Conservation (phyloP, 2,329 filamentous ascomycete genomes). For the Ophiostoma himal-ulmi region DNA sequence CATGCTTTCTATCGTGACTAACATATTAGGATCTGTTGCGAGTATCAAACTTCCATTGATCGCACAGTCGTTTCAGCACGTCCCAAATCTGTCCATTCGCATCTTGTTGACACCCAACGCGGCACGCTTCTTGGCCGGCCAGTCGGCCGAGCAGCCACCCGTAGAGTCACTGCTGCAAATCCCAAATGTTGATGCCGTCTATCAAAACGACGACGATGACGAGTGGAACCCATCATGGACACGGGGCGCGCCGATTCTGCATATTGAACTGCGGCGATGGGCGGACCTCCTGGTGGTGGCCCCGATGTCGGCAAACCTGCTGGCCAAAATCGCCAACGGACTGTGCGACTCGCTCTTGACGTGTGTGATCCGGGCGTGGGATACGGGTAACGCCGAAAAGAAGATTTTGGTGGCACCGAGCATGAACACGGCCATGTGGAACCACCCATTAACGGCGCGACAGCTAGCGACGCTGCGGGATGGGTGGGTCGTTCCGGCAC, state of each 20-base stretch:
- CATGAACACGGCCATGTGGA: slow-evolving; percentile 92
- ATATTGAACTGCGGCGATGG: slow-evolving; percentile 80
- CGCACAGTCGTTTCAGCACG: slow-evolving; percentile 46
- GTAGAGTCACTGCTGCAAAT: slow-evolving; percentile 53
- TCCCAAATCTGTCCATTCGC: slow-evolving; percentile 65
- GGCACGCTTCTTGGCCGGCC: slow-evolving; percentile 67
- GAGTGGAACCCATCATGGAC: slow-evolving; percentile 71
- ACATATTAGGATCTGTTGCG: slow-evolving; percentile 57
- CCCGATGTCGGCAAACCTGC: slow-evolving; percentile 74
- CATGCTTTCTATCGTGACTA: no score
- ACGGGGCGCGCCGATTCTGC: slow-evolving; percentile 72
- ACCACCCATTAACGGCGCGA: slow-evolving; percentile 69
- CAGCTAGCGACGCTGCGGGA: slow-evolving; percentile 65
- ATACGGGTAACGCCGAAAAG: slow-evolving; percentile 59
- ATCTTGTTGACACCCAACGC: slow-evolving; percentile 73
- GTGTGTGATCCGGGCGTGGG: slow-evolving; percentile 78
- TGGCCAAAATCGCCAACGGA: slow-evolving; percentile 78
- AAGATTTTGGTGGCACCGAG: slow-evolving; percentile 64
- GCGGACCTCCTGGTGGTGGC: slow-evolving; percentile 74
- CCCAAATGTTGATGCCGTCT: slow-evolving; percentile 72
- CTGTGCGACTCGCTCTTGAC: slow-evolving; percentile 71
- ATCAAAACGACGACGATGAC: slow-evolving; percentile 71
- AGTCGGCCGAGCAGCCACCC: slow-evolving; percentile 69
- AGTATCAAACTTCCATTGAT: slow-evolving; percentile 77
- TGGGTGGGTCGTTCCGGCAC: slow-evolving; percentile 60